These are phyloP conservation scores for Syzygium oleosum DNA, from an alignment of 345 rosid species.

Conservation along the genomic window DNA sequence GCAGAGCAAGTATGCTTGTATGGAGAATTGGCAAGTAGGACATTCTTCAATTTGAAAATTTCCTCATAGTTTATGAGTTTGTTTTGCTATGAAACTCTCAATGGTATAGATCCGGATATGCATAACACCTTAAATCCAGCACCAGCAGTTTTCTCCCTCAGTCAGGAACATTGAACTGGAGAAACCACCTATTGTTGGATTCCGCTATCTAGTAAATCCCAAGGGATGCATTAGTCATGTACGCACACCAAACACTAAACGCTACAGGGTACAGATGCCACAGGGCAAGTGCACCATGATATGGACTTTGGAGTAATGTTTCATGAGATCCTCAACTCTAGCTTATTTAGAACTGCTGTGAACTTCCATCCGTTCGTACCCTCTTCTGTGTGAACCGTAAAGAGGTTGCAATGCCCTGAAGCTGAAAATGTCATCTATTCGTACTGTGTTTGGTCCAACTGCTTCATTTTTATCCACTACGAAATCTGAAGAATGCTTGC, in stretches of 20 bases:
- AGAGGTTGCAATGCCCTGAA: conserved; percentile 72
- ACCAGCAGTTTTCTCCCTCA: not conserved
- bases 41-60: not conserved
- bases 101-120: not conserved
- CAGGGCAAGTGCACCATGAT: not conserved
- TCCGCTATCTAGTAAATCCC: not conserved
- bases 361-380: conserved; percentile 12
- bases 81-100: not conserved
- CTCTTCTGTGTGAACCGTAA: conserved; percentile 57
- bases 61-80: not conserved
- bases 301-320: not conserved
- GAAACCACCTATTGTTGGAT: not conserved
- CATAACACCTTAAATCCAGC: not conserved
- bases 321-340: not conserved
- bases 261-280: not conserved
- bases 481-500: conserved; percentile 36
- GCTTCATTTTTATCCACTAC: conserved; percentile 29
- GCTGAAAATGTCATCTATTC: conserved; percentile 49
- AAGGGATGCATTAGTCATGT: not conserved
- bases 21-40: not conserved
- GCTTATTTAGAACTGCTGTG: not conserved
- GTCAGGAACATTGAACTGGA: not conserved
- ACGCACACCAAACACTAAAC: not conserved
- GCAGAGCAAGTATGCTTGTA: not conserved
- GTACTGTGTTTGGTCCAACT: conserved; percentile 16